phyloP scores from a whole-genome alignment of 345 rosid genomes.

The Dipteronia dyeriana region DNA sequence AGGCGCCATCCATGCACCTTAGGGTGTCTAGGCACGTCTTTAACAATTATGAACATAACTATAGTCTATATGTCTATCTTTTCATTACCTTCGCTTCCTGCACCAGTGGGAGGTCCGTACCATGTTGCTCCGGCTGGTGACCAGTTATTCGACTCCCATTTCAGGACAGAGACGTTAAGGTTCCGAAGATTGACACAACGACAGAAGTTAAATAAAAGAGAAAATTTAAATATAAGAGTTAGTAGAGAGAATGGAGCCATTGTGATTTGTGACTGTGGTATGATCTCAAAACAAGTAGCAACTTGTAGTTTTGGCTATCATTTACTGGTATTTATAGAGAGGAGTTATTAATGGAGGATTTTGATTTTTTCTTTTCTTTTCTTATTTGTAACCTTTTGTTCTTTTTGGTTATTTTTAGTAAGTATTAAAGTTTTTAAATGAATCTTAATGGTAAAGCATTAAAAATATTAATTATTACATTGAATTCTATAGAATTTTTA shows the following conservation, averaged over 20 bases:
- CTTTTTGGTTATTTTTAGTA: too few relatives aligned
- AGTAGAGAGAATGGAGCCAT: background rate
- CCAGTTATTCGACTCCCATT: slow-evolving; percentile 29
- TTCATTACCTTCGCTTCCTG: slow-evolving; percentile 50
- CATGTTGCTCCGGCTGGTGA: slow-evolving; percentile 57
- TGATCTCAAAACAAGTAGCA: background rate
- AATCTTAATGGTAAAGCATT: too few relatives aligned
- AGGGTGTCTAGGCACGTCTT: too few relatives aligned
- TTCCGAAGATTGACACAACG: slow-evolving; percentile 40
- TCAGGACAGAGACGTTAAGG: slow-evolving; percentile 26
- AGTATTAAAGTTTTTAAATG: too few relatives aligned
- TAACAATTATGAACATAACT: too few relatives aligned
- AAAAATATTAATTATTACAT: too few relatives aligned
- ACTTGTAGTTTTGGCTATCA: background rate
- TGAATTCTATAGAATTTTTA: too few relatives aligned
- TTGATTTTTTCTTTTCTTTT: too few relatives aligned
- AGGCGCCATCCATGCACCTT: too few relatives aligned
- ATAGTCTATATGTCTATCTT: background rate
- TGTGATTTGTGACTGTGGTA: background rate
- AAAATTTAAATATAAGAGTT: slow-evolving; percentile 3
- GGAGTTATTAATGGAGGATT: too few relatives aligned
- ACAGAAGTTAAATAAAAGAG: slow-evolving; percentile 20
- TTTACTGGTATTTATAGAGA: slow-evolving; percentile 18
- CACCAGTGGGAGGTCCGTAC: slow-evolving; percentile 58
- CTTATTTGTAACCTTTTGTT: too few relatives aligned